Conservation (phyloP, 2,329 filamentous ascomycete species). For the Apiospora koreana region DNA sequence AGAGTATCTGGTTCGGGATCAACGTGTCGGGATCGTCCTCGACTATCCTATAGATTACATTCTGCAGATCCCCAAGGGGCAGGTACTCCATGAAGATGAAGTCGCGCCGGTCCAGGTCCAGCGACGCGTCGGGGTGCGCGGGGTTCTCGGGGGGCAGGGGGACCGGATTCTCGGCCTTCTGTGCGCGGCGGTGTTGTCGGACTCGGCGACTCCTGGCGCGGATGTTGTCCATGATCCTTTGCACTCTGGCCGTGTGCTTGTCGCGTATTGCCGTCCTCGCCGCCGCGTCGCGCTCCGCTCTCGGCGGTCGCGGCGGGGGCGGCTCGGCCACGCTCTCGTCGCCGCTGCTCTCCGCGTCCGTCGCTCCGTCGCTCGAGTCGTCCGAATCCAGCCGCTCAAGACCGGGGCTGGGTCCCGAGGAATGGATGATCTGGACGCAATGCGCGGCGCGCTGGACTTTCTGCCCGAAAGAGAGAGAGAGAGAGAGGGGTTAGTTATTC, state of each 20-base stretch:
- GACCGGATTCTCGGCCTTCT: not conserved
- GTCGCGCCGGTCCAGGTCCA: not conserved
- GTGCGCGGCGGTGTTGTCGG: too few relatives aligned
- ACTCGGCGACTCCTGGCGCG: too few relatives aligned
- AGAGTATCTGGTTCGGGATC: not conserved
- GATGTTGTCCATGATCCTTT: not conserved
- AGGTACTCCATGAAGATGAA: slow-evolving; percentile 5
- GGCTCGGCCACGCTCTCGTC: not conserved
- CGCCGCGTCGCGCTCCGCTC: not conserved
- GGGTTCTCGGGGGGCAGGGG: not conserved
- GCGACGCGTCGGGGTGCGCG: not conserved
- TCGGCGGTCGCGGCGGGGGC: not conserved
- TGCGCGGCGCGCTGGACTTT: not conserved
- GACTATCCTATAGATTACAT: not conserved
- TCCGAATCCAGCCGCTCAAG: not conserved
- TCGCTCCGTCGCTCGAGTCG: not conserved
- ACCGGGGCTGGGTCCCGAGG: not conserved
- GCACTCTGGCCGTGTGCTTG: not conserved
- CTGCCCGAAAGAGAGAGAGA: too few relatives aligned
- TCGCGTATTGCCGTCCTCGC: not conserved
- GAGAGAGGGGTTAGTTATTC: not conserved
- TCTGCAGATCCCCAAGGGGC: not conserved
- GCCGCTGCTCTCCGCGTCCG: not conserved
- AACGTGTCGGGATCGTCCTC: rapidly evolving
- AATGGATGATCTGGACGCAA: not conserved